Base-by-base conservation (phyloP, 2,329 filamentous ascomycete genomes). In the Diaporthe helianthi region DNA sequence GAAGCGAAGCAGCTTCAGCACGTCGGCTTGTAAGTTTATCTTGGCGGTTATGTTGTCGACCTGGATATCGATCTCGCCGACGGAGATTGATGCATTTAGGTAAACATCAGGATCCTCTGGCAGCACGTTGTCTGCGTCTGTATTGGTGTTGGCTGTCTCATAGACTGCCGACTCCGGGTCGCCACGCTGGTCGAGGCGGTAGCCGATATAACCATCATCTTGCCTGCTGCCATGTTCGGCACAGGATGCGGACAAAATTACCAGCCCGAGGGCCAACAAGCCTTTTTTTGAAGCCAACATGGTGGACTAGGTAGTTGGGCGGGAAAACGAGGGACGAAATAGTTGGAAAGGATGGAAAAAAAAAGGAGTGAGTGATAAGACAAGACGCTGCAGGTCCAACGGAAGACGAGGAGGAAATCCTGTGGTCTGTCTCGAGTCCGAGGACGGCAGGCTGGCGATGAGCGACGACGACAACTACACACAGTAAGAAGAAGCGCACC, bases 31-130 rank as follows among this genome's bases (percentile, higher is more conserved):
- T 38, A 89, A 80, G 74, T 88, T 89, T 76, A 88, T 83, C 75
- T 88, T 87, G 65, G 87, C 87, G 1, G 85, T 87, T 67, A 89
- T 81, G 74, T 89, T 89, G 70, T 86, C 80, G 15, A 89, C 87
- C 60, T 84, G 81, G 68, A 90, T 83, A 76, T 83, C 81, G 78
- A 90, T 89, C 74, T 86, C 83, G 71, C 86, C 84, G 9, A 90
- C 86, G 65, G 81, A 82, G 0, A 89, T 83, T 1, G 82, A 84
- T 10, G 87, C 87, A 73, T 89, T 89, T 65, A 90, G 83, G 72
- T 85, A 87, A 22, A 89, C 87, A 73, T 90, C 87, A 3, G 87
- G 87, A 54, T 83, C 80, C 1, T 81, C 78, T 26, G 80, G 76
- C 0, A 83, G 80, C 1, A 79, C 74, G 8, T 80, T 80, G 24